phyloP scores from a whole-genome alignment of 306 rosid genomes.

The Trifolium dubium region DNA sequence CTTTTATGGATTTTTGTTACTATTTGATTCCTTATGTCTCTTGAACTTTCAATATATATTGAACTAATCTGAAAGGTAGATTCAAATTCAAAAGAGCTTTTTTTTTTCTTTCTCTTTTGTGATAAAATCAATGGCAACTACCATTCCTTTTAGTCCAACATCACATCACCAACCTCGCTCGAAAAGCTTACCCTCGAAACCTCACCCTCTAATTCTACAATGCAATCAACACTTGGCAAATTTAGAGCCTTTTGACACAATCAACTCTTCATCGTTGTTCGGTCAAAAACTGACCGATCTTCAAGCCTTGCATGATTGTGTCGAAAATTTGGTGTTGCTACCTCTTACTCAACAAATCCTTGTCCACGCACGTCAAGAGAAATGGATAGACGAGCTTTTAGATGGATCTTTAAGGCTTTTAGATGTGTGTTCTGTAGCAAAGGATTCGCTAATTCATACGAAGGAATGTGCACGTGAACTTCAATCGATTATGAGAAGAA shows the following conservation, averaged over 20 bases:
- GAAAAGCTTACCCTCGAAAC: slow-evolving; percentile 51
- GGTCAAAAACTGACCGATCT: slow-evolving; percentile 34
- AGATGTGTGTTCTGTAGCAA: slow-evolving; percentile 51
- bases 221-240: slow-evolving; percentile 53
- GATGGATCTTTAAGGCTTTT: slow-evolving; percentile 59
- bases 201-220: slow-evolving; percentile 55
- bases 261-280: slow-evolving; percentile 43
- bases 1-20: slow-evolving; percentile 40
- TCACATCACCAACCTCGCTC: slow-evolving; percentile 49
- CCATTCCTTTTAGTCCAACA: slow-evolving; percentile 36
- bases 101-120: slow-evolving; percentile 20
- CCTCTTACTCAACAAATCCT: slow-evolving; percentile 44
- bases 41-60: slow-evolving; percentile 43
- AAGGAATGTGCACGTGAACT: slow-evolving; percentile 56
- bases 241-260: slow-evolving; percentile 46
- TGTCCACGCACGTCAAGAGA: slow-evolving; percentile 45
- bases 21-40: slow-evolving; percentile 50
- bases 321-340: slow-evolving; percentile 41
- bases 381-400: slow-evolving; percentile 52
- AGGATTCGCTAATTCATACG: slow-evolving; percentile 54
- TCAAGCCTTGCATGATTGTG: slow-evolving; percentile 45
- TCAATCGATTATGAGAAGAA: slow-evolving; percentile 58
- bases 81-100: slow-evolving; percentile 37
- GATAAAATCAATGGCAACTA: slow-evolving; percentile 41
- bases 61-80: slow-evolving; percentile 38